Evolutionary conservation across 1,139 yeast genomes (phyloP).

Genomic region (Hemisphaericaspora subhashii): DNA sequence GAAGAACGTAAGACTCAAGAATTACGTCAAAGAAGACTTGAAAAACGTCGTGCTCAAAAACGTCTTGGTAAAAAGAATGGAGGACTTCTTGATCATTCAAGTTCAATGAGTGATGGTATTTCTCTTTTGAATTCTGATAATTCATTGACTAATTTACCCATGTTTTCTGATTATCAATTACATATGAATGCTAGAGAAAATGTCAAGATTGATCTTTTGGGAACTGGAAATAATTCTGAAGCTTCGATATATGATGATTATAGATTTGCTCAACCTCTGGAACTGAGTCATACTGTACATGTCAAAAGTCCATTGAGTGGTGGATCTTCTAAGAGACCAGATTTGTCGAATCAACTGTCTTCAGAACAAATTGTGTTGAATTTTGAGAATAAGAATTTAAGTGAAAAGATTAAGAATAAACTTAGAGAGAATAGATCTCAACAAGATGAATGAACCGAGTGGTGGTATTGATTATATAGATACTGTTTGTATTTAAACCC

Average conservation of each 20-base stretch:
- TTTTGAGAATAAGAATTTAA: conserved; percentile 26
- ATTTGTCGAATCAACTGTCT: conserved; percentile 24
- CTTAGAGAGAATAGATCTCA: conserved; percentile 35
- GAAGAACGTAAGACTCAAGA: conserved; percentile 59
- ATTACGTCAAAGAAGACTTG: conserved; percentile 46
- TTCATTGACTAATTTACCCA: conserved; percentile 56
- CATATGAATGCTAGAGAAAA: conserved; percentile 31
- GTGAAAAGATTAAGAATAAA: conserved; percentile 36
- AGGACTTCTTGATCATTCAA: conserved; percentile 21
- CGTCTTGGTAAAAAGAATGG: conserved; percentile 18
- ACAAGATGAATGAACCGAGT: background rate
- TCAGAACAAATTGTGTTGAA: conserved; percentile 38
- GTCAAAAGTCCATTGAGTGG: conserved; percentile 10
- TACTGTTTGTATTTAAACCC: background rate
- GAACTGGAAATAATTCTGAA: conserved; percentile 21
- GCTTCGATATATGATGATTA: conserved; percentile 34
- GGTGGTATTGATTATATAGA: background rate
- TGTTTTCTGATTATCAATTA: conserved; percentile 49
- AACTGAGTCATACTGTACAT: conserved; percentile 6
- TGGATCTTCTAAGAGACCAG: background rate
- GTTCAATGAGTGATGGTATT: conserved; percentile 51
- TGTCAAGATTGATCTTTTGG: conserved; percentile 2
- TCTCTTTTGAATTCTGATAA: conserved; percentile 54
- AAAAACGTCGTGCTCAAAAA: conserved; percentile 26
- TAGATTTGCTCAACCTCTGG: conserved; percentile 9